These are phyloP conservation scores for Balakata baccata DNA, from an alignment of 345 rosid genomes.

Conservation along the genomic window DNA sequence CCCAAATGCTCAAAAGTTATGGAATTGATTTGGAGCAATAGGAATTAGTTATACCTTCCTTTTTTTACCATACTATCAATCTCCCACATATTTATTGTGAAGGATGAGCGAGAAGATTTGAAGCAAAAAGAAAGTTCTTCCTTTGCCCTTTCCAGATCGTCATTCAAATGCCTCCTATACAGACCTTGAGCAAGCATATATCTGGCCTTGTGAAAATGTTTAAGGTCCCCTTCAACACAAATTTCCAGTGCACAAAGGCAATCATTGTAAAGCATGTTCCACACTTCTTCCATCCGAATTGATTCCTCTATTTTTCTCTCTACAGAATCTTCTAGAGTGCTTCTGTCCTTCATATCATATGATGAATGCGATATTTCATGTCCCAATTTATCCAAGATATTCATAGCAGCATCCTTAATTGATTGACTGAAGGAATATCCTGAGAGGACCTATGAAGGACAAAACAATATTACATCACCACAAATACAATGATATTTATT, in stretches of 20 bases:
- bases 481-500: neutral
- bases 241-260: conserved; percentile 81
- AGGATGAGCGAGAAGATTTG: conserved; percentile 84
- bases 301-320: conserved; percentile 42
- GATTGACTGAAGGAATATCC: conserved; percentile 58
- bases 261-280: conserved; percentile 85
- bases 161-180: conserved; percentile 60
- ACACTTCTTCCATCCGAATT: conserved; percentile 54
- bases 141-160: conserved; percentile 87
- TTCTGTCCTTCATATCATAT: conserved; percentile 41
- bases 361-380: conserved; percentile 40
- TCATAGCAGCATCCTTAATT: conserved; percentile 51
- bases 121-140: conserved; percentile 94
- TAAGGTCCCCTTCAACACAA: conserved; percentile 93
- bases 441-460: conserved; percentile 54
- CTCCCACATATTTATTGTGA: conserved; percentile 99
- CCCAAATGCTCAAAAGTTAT: conserved; percentile 3
- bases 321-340: conserved; percentile 35
- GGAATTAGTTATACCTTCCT: conserved; percentile 58
- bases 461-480: conserved; percentile 10
- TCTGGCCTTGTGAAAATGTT: conserved; percentile 98
- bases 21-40: neutral
- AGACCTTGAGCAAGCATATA: conserved; percentile 90
- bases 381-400: conserved; percentile 43
- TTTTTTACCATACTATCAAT: conserved; percentile 96